These are phyloP conservation scores for Phyllosticta citribraziliensis DNA, from an alignment of 2,329 filamentous ascomycete genomes.

Conservation along the genomic window DNA sequence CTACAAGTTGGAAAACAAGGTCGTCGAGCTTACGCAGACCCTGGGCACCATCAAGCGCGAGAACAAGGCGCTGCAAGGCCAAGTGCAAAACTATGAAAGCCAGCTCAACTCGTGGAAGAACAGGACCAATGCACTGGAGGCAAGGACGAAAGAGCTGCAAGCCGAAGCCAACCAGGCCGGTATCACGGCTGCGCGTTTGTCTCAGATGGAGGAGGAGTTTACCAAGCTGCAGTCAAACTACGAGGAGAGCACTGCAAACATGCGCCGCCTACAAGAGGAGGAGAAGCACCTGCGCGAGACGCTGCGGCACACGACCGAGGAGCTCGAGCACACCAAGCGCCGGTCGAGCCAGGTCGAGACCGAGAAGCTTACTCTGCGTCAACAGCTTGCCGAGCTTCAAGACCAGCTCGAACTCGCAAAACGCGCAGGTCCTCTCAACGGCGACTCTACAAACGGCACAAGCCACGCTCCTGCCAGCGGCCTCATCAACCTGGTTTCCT, in stretches of 20 bases:
- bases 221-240: constrained; percentile 79
- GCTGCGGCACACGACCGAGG: constrained; percentile 65
- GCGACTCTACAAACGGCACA: constrained; percentile 56
- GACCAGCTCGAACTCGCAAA: constrained; percentile 87
- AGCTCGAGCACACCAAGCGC: constrained; percentile 70
- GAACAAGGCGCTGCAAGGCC: constrained; percentile 79
- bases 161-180: constrained; percentile 95
- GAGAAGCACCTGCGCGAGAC: constrained; percentile 78
- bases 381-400: constrained; percentile 82
- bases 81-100: constrained; percentile 91
- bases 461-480: constrained; percentile 51
- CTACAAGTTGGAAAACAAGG: constrained; percentile 99
- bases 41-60: constrained; percentile 86
- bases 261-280: constrained; percentile 91
- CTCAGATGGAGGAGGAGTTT: constrained; percentile 93
- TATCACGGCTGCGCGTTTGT: constrained; percentile 81
- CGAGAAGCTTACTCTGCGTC: constrained; percentile 75
- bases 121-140: constrained; percentile 81
- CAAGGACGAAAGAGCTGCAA: constrained; percentile 85
- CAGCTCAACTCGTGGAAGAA: constrained; percentile 96
- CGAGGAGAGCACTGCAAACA: constrained; percentile 80
- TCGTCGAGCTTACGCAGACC: constrained; percentile 92
- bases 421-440: constrained; percentile 62
- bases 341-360: constrained; percentile 67
- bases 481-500: constrained; percentile 91